Percentiles rank a stretch among this genome's conserved stretches.
These are phyloP conservation scores for Senna tora DNA, from an alignment of 306 rosid genomes.

Conservation along the genomic window DNA sequence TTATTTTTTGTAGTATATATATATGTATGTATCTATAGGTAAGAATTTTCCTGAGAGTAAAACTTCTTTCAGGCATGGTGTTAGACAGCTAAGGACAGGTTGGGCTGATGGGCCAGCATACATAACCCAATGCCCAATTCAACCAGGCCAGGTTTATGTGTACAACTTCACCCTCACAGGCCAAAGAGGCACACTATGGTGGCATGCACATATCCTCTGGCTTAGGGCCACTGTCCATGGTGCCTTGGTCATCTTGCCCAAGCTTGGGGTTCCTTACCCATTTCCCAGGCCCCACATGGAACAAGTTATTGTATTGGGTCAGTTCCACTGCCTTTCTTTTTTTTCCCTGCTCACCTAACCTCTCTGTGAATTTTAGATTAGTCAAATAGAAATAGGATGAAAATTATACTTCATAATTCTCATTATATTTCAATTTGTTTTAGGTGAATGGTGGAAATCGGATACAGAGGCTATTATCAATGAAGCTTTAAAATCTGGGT, in stretches of 20 bases:
- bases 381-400: constrained; percentile 3
- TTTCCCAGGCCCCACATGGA: constrained; percentile 78
- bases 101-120: constrained; percentile 98
- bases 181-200: constrained; percentile 87
- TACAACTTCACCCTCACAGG: constrained; percentile 87
- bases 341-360: background rate
- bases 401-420: background rate
- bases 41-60: background rate
- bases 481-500: constrained; percentile 79
- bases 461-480: constrained; percentile 77
- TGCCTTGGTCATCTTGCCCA: constrained; percentile 80
- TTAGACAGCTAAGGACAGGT: constrained; percentile 72
- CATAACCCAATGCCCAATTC: constrained; percentile 91
- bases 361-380: background rate
- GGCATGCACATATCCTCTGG: constrained; percentile 95
- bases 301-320: constrained; percentile 62
- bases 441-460: constrained; percentile 98
- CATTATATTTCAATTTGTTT: constrained; percentile 33
- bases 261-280: constrained; percentile 87
- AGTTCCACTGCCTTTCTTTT: constrained; percentile 11
- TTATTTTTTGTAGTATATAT: no score
- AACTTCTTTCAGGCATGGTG: constrained; percentile 64
- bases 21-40: no score
- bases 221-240: constrained; percentile 87
- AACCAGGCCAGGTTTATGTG: constrained; percentile 58